phyloP scores from a whole-genome alignment of 2,329 filamentous ascomycete species.

The Microascus cirrosus region DNA sequence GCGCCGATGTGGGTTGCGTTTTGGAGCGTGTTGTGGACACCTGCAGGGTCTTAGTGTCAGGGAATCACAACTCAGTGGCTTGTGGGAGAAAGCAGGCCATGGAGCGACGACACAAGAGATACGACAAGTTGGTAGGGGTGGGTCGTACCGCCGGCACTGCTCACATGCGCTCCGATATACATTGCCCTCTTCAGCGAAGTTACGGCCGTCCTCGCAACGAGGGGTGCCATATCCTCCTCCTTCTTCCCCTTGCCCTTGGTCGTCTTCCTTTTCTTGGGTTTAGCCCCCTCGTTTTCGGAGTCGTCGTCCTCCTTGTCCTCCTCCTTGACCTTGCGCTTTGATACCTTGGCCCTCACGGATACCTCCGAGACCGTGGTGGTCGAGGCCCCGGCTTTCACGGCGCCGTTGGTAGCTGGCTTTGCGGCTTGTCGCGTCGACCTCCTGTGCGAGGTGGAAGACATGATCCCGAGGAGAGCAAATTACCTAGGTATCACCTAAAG shows the following conservation, averaged over 20 bases:
- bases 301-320: slow-evolving; percentile 8
- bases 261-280: slow-evolving; percentile 11
- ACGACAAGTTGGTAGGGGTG: not conserved
- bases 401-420: slow-evolving; percentile 9
- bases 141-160: slow-evolving; percentile 63
- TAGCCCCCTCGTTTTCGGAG: slow-evolving; percentile 12
- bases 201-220: slow-evolving; percentile 57
- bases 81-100: not conserved
- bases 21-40: slow-evolving; percentile 76
- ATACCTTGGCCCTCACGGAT: slow-evolving; percentile 12
- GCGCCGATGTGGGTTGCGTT: slow-evolving; percentile 75
- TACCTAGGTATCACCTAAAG: not conserved
- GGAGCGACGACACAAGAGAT: not conserved
- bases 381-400: slow-evolving; percentile 15
- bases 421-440: slow-evolving; percentile 10
- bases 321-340: slow-evolving; percentile 19
- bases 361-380: slow-evolving; percentile 8
- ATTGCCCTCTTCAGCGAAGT: slow-evolving; percentile 55
- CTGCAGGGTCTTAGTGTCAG: slow-evolving; percentile 25
- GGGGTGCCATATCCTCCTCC: slow-evolving; percentile 36
- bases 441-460: slow-evolving; percentile 22
- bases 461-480: slow-evolving; percentile 6
- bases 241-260: slow-evolving; percentile 24
- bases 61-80: not conserved
- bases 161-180: slow-evolving; percentile 88